Conservation (phyloP, 202 grass and related monocot species). For the Carex sylvatica region DNA sequence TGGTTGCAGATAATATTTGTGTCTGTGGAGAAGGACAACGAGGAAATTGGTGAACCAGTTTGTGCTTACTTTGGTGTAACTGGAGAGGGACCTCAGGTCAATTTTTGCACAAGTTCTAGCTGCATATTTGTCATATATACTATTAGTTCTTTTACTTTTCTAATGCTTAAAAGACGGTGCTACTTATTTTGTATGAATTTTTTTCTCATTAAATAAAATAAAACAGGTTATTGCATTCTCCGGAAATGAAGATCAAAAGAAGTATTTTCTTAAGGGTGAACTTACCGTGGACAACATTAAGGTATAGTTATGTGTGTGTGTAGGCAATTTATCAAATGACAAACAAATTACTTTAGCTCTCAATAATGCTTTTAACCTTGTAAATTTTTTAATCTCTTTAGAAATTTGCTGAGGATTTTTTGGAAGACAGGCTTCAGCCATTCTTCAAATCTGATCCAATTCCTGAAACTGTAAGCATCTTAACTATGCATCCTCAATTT, state of each 20-base stretch:
- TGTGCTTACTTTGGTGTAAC: constrained; percentile 85
- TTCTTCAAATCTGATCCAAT: constrained; percentile 87
- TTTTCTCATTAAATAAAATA: neutral
- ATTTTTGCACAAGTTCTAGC: constrained; percentile 33
- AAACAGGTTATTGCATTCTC: constrained; percentile 83
- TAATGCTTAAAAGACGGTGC: neutral
- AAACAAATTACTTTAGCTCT: neutral
- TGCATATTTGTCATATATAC: constrained; percentile 6
- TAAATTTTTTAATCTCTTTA: constrained; percentile 29
- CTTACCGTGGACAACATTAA: constrained; percentile 52
- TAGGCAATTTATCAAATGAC: neutral
- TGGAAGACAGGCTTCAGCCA: constrained; percentile 74
- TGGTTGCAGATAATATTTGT: constrained; percentile 81
- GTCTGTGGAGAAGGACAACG: constrained; percentile 75
- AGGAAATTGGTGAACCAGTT: constrained; percentile 85
- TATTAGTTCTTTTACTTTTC: constrained; percentile 13
- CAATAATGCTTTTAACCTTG: constrained; percentile 14
- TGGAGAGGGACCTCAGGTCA: constrained; percentile 50
- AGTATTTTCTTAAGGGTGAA: constrained; percentile 65
- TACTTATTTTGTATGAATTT: constrained; percentile 15
- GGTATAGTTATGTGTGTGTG: constrained; percentile 40
- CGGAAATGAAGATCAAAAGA: constrained; percentile 87
- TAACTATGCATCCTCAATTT: constrained; percentile 20
- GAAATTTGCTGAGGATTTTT: constrained; percentile 76
- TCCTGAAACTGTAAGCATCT: constrained; percentile 60